Base-by-base conservation (phyloP, 2,329 filamentous ascomycete species). In the Fusarium sp. region DNA sequence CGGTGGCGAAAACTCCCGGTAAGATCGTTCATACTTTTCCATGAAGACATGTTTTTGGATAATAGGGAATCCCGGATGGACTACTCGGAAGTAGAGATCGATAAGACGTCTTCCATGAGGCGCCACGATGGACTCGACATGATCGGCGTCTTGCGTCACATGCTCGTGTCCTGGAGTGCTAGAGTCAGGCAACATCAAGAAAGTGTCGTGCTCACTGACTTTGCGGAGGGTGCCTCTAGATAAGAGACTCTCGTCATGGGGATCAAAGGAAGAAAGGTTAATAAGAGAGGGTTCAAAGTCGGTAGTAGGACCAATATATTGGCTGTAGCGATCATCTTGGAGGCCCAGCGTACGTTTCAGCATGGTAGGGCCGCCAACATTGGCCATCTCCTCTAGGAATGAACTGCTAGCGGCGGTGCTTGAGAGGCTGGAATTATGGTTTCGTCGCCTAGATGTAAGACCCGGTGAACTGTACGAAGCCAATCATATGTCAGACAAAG, bases 251-350 rank as follows among this genome's bases (percentile, higher is more conserved):
- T 95, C 92, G 82, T 94, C 92, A 77, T 92, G 90, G 30, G 90
- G 90, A 80, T 95, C 91, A 78, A 94, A 94, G 8, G 89, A 86
- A 23, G 92, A 94, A 23, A 95, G 85, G 73, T 93, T 92, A 79
- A 95, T 93, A 57, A 96, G 84, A n/a, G 90, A 90, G 18, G 92
- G 91, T 77, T 96, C 93, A 76, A 94, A 93, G 74, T 94, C 91
- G 52, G 92, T 94, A 52, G 92, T 95, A 61, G 91, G 88, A 26
- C 93, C 93, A 73, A 96, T 93, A 76, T 95, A 93, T 80, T 93
- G 91, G 81, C 91, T 93, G 78, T 91, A 93, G 65, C 91, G 89
- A 78, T 93, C 90, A 75, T 88, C 84, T 77, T 95, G 92, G 71
- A 96, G 85, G 63, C 93, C 93, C 61, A 96, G 83, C 18, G 90